Evolutionary conservation across 164 flowering plant species (phyloP).

Genomic region (Saururus chinensis): DNA sequence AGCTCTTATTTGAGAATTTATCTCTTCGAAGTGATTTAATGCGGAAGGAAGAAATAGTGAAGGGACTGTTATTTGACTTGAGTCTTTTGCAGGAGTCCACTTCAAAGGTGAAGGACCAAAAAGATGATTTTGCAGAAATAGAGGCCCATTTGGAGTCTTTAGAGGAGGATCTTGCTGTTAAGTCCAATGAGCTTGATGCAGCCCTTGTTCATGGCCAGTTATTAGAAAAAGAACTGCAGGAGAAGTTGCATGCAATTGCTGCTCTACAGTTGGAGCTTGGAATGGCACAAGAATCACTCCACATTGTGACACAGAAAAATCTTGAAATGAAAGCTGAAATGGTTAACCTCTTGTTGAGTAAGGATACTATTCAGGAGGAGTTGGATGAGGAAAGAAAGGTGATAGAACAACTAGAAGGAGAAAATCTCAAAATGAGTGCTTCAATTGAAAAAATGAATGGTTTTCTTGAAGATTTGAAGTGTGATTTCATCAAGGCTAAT

Average conservation of each 20-base stretch:
- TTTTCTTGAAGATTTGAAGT: slow-evolving; percentile 33
- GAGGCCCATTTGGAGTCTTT: slow-evolving; percentile 33
- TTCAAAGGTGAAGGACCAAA: slow-evolving; percentile 50
- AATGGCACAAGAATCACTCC: slow-evolving; percentile 21
- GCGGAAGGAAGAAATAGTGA: slow-evolving; percentile 65
- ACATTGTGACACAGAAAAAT: slow-evolving; percentile 33
- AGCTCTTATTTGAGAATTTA: slow-evolving; percentile 37
- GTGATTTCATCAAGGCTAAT: slow-evolving; percentile 31
- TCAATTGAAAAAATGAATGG: slow-evolving; percentile 36
- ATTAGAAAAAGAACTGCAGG: slow-evolving; percentile 52
- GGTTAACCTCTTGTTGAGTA: slow-evolving; percentile 29
- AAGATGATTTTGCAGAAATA: slow-evolving; percentile 59
- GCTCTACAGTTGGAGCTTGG: slow-evolving; percentile 39
- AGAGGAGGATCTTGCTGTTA: slow-evolving; percentile 43
- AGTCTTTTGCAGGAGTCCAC: slow-evolving; percentile 82
- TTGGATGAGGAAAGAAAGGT: slow-evolving; percentile 28
- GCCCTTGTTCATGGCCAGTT: slow-evolving; percentile 25
- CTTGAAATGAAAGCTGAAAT: slow-evolving; percentile 29
- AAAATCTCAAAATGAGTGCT: slow-evolving; percentile 38
- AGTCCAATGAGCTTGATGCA: slow-evolving; percentile 42
- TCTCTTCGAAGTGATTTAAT: slow-evolving; percentile 47
- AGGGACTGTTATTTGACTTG: slow-evolving; percentile 73
- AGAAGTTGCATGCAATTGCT: slow-evolving; percentile 33
- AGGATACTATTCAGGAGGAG: slow-evolving; percentile 43
- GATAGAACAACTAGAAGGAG: slow-evolving; percentile 47